Evolutionary conservation across 345 rosid genomes (phyloP).

Genomic region (Cochlearia excelsa): DNA sequence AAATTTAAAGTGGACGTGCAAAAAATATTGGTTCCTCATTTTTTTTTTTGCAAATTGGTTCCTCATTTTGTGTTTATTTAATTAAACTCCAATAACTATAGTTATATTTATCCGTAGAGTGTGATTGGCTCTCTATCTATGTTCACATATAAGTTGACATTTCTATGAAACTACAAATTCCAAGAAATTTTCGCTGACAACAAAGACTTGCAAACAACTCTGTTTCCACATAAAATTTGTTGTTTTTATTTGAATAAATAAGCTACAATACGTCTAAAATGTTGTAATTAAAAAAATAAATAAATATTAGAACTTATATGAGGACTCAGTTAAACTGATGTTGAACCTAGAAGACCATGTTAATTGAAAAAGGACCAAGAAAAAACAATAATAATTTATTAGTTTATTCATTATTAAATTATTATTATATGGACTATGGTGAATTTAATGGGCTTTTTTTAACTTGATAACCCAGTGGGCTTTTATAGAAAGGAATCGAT

Average conservation of each 20-base stretch:
- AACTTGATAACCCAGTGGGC: too few species aligned
- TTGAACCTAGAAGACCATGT: slow-evolving; percentile 26
- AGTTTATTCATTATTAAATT: too few species aligned
- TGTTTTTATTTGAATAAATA: not conserved
- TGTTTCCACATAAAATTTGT: slow-evolving; percentile 30
- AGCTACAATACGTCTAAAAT: slow-evolving; percentile 2
- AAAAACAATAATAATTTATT: too few species aligned
- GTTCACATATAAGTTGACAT: slow-evolving; percentile 34
- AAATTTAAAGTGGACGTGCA: not conserved
- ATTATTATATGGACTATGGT: too few species aligned
- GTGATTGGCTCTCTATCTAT: slow-evolving; percentile 16
- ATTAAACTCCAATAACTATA: not conserved
- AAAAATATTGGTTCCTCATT: not conserved
- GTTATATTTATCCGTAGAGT: not conserved
- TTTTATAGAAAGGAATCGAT: too few species aligned
- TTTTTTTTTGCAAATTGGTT: not conserved
- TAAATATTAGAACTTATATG: not conserved
- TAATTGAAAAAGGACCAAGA: not conserved
- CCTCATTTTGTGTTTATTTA: not conserved
- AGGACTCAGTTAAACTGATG: slow-evolving; percentile 12
- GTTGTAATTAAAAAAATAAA: not conserved
- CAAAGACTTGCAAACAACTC: slow-evolving; percentile 35
- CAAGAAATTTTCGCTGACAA: not conserved
- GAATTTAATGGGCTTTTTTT: too few species aligned
- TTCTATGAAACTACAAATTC: slow-evolving; percentile 7